phyloP scores from a whole-genome alignment of 73 alveolate genomes.

The Paramecium bursaria region DNA sequence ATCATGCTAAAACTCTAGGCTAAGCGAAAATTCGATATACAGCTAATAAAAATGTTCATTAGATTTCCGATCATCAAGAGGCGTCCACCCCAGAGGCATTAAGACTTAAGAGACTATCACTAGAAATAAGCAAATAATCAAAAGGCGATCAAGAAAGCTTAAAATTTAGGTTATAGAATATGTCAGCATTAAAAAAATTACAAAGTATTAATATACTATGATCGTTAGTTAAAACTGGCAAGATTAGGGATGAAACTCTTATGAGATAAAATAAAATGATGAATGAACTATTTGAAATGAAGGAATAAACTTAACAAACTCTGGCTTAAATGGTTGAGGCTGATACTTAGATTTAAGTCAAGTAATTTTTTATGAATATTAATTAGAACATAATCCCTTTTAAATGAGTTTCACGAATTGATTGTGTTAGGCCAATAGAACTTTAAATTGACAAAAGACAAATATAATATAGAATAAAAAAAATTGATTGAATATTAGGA shows the following conservation, averaged over 20 bases:
- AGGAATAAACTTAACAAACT: background rate
- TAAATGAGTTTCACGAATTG: conserved; percentile 17
- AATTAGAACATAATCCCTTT: background rate
- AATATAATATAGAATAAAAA: conserved; percentile 21
- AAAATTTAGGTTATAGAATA: no score
- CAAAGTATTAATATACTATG: background rate
- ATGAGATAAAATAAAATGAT: conserved; percentile 38
- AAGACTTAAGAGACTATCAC: no score
- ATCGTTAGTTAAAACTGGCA: conserved; percentile 31
- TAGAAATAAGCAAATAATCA: no score
- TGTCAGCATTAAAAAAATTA: conserved; percentile 8
- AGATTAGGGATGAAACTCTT: conserved; percentile 2
- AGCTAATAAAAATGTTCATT: no score
- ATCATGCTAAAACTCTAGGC: no score
- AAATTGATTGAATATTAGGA: background rate
- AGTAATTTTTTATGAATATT: background rate
- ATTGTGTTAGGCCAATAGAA: conserved; percentile 13
- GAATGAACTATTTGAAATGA: conserved; percentile 1
- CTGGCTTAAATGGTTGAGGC: background rate
- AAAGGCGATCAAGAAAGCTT: no score
- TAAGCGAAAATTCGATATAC: no score
- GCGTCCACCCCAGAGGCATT: no score
- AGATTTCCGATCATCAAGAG: no score
- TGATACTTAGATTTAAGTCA: background rate
- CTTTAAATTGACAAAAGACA: conserved; percentile 39